A percentile compares a stretch with the other conserved stretches of the same genome.
Evolutionary conservation across 192 early-diverging fungal species (phyloP).

Genomic region (Lunasporangiospora selenospora): DNA sequence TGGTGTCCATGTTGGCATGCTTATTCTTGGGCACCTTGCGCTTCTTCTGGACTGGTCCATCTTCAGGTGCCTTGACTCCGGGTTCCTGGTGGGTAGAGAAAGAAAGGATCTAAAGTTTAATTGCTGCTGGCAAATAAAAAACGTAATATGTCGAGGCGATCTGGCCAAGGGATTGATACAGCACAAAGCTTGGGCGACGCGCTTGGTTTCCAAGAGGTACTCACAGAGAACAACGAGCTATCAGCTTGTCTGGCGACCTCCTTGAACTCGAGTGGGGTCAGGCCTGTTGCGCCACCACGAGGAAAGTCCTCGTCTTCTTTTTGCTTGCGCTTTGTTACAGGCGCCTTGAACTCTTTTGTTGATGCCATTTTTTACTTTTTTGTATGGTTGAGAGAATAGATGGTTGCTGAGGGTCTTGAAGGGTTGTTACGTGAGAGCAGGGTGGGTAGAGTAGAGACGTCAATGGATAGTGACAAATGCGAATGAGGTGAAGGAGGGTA

Average conservation of each 20-base stretch:
- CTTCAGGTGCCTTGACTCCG: conserved; percentile 35
- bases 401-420: background rate
- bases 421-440: background rate
- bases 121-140: background rate
- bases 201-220: background rate
- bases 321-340: conserved; percentile 45
- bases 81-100: conserved; percentile 11
- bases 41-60: conserved; percentile 63
- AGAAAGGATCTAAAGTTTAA: background rate
- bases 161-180: background rate
- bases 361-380: conserved; percentile 19
- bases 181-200: background rate
- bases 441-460: background rate
- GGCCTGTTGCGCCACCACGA: conserved; percentile 79
- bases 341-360: conserved; percentile 47
- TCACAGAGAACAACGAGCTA: conserved; percentile 66
- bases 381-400: background rate
- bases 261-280: conserved; percentile 85
- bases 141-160: background rate
- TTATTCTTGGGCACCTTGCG: conserved; percentile 56
- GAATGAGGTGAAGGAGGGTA: conserved; percentile 5
- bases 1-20: conserved; percentile 30
- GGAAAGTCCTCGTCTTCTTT: conserved; percentile 77
- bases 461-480: background rate
- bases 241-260: conserved; percentile 81